Evolutionary conservation across 306 rosid genomes (phyloP).

Genomic region (Alnus glutinosa): DNA sequence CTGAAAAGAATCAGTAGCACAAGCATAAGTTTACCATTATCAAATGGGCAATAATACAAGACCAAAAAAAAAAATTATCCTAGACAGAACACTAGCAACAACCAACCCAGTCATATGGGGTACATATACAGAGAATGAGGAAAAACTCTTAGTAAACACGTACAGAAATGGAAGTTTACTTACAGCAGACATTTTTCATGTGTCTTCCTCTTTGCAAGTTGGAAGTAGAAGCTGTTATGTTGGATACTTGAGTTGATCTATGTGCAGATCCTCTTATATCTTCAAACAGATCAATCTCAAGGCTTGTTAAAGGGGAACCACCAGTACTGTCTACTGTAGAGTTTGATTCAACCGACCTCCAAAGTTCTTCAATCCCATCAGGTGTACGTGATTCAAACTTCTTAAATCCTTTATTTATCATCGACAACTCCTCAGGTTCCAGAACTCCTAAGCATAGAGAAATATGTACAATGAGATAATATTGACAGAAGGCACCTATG

Average conservation of each 20-base stretch:
- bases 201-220: constrained; percentile 29
- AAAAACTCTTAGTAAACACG: background rate
- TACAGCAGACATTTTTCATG: constrained; percentile 21
- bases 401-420: constrained; percentile 49
- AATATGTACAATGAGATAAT: background rate
- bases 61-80: background rate
- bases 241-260: constrained; percentile 17
- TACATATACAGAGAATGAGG: background rate
- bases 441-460: constrained; percentile 47
- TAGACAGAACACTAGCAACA: background rate
- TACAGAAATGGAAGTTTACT: background rate
- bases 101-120: too few relatives aligned
- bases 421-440: constrained; percentile 54
- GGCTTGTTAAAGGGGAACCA: constrained; percentile 47
- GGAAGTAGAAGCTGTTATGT: constrained; percentile 16
- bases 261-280: constrained; percentile 30
- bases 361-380: constrained; percentile 35
- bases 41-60: background rate
- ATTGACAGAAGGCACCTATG: background rate
- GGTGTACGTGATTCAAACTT: constrained; percentile 31
- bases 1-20: constrained; percentile 36
- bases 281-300: constrained; percentile 56
- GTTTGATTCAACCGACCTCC: constrained; percentile 46
- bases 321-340: constrained; percentile 28
- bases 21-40: background rate